Conservation (phyloP, 495 filamentous ascomycete species). For the Annulohypoxylon nitens region DNA sequence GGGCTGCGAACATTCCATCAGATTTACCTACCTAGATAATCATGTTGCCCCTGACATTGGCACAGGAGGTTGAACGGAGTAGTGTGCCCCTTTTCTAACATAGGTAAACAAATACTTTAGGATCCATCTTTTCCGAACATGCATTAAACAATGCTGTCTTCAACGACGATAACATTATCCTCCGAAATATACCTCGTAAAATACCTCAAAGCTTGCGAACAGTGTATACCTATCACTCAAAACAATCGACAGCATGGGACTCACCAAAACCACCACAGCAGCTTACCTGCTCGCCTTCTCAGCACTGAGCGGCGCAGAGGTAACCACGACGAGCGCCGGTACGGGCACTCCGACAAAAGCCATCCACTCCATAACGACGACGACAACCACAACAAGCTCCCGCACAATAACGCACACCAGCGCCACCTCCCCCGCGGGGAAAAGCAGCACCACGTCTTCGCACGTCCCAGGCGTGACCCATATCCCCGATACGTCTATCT, state of each 20-base stretch:
- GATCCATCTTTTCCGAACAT: background rate
- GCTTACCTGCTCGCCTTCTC: conserved; percentile 46
- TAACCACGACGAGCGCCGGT: background rate
- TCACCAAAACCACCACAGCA: conserved; percentile 44
- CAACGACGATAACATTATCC: background rate
- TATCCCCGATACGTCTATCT: conserved; percentile 10
- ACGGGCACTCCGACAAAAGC: background rate
- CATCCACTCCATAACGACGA: conserved; percentile 11
- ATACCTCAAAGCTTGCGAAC: background rate
- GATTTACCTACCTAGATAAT: conserved; percentile 5
- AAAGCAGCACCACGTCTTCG: background rate
- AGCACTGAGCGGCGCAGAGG: conserved; percentile 34
- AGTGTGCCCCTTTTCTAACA: background rate
- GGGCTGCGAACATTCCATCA: conserved; percentile 4
- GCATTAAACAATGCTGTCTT: background rate
- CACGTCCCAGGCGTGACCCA: conserved; percentile 16
- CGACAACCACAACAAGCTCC: background rate
- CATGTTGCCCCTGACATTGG: background rate
- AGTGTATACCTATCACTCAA: background rate
- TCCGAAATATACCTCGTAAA: background rate
- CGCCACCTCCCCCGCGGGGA: background rate
- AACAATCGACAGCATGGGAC: conserved; percentile 41
- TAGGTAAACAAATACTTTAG: conserved; percentile 32
- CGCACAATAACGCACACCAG: background rate
- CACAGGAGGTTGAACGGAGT: background rate